Evolutionary conservation across 345 rosid species (phyloP), one percentile per base, ranked within the genome.

Genomic region (Toxicodendron radicans): DNA sequence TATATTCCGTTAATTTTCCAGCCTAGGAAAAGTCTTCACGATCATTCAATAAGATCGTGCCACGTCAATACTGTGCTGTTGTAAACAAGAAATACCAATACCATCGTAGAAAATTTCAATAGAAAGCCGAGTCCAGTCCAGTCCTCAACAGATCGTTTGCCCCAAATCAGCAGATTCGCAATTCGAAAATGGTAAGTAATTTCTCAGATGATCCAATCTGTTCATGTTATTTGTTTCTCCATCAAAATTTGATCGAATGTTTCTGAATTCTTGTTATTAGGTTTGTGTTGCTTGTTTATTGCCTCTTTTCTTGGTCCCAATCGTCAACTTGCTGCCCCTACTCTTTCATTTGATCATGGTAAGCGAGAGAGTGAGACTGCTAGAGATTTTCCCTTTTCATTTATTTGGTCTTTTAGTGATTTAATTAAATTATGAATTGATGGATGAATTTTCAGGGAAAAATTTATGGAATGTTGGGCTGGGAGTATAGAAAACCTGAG

Each of bases 401-500:
- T 70, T 66, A 21, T 56, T 24, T 11, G 33, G 53, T 33, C 7
- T 65, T 58, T 49, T 17, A 38, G 43, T 38, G 2, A 54, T 10
- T 53, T 7, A 7, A 13, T 10, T 57, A 10, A 18, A 24, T 11
- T 35, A 52, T 62, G 43, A 41, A 1, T 41, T 75, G 45, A 53
- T 27, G n/a, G 43, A 8, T 27, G n/a, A 45, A 20, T 45, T 58
- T 20, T 66, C 76, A 95, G 99, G 96, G 79, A 6, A 95, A 87
- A 80, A 64, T 95, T 35, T 93, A 91, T 67, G 77, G 81, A 6
- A 83, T 85, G 73, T 78, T 93, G 17, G 99, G 99, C 23, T 95
- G 99, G 98, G 99, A 95, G 73, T 95, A 91, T 83, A 85, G 92
- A 85, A 95, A 88, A 71, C 98, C 98, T 54, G 95, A 74, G 71